phyloP scores from a whole-genome alignment of 306 rosid species.

The Delonix regia region DNA sequence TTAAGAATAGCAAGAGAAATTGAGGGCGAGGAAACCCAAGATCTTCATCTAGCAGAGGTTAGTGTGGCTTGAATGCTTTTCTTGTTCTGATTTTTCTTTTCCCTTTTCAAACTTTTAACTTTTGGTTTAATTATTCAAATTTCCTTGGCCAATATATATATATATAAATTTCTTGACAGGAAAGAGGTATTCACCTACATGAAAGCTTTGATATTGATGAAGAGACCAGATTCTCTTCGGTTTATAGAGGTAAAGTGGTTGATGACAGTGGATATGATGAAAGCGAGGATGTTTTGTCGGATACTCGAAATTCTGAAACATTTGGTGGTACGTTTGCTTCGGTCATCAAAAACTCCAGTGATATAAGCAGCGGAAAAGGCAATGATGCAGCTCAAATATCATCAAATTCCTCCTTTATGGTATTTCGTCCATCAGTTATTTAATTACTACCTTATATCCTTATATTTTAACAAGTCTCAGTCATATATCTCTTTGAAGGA shows the following conservation, averaged over 20 bases:
- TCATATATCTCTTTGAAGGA: background rate
- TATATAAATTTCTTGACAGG: constrained; percentile 51
- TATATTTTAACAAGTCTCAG: constrained; percentile 9
- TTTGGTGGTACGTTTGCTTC: constrained; percentile 63
- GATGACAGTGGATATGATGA: constrained; percentile 78
- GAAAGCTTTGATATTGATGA: constrained; percentile 80
- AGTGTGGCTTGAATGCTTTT: constrained; percentile 36
- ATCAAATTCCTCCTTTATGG: constrained; percentile 57
- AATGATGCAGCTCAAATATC: constrained; percentile 51
- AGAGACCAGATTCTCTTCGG: constrained; percentile 94
- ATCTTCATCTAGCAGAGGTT: constrained; percentile 95
- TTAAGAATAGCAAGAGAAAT: constrained; percentile 86
- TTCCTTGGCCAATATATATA: constrained; percentile 22
- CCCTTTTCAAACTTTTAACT: background rate
- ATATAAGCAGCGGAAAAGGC: constrained; percentile 51
- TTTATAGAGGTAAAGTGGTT: constrained; percentile 64
- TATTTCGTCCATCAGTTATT: constrained; percentile 43
- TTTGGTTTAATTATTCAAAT: constrained; percentile 8
- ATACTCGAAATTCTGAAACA: constrained; percentile 71
- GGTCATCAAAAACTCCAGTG: constrained; percentile 46
- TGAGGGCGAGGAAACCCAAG: constrained; percentile 93
- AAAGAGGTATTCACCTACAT: constrained; percentile 69
- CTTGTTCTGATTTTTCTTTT: constrained; percentile 19
- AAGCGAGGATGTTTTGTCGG: constrained; percentile 58
- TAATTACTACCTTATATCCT: constrained; percentile 10